These are phyloP conservation scores for Didymella lethalis DNA, from an alignment of 2,329 filamentous ascomycete genomes.

Conservation along the genomic window DNA sequence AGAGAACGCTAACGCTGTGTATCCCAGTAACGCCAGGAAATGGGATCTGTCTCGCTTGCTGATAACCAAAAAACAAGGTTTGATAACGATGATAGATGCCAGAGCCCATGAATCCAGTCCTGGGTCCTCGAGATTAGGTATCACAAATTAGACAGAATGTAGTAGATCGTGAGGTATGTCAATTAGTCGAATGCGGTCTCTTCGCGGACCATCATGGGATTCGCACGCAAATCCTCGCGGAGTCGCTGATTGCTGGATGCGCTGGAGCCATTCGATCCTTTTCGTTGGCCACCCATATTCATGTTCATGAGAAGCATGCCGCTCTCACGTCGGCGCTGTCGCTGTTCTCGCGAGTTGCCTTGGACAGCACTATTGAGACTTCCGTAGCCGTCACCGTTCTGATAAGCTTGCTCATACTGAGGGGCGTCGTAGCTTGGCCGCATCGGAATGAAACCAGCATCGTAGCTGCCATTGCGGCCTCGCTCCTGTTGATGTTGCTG, in stretches of 20 bases:
- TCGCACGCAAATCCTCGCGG: constrained; percentile 27
- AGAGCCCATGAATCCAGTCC: constrained; percentile 39
- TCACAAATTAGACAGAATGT: constrained; percentile 41
- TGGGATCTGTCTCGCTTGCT: constrained; percentile 15
- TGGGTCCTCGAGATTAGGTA: constrained; percentile 37
- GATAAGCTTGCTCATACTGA: constrained; percentile 40
- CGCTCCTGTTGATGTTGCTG: constrained; percentile 42
- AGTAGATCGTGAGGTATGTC: constrained; percentile 19
- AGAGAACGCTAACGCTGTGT: constrained; percentile 16
- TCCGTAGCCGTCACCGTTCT: constrained; percentile 42
- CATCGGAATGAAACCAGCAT: constrained; percentile 61
- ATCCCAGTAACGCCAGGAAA: constrained; percentile 11
- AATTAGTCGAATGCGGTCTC: constrained; percentile 37
- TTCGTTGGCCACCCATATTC: constrained; percentile 45
- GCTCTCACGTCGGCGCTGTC: constrained; percentile 48
- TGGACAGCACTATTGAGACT: constrained; percentile 46
- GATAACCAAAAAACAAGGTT: constrained; percentile 1
- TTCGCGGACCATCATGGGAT: constrained; percentile 33
- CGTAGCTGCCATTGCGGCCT: constrained; percentile 47
- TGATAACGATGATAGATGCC: constrained; percentile 14
- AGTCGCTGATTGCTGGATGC: constrained; percentile 14
- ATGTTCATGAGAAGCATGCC: constrained; percentile 52
- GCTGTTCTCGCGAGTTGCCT: constrained; percentile 40
- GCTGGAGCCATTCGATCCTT: constrained; percentile 44
- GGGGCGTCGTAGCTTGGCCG: constrained; percentile 58